phyloP scores from a whole-genome alignment of 164 flowering plant genomes.

The Vitis labrusca region DNA sequence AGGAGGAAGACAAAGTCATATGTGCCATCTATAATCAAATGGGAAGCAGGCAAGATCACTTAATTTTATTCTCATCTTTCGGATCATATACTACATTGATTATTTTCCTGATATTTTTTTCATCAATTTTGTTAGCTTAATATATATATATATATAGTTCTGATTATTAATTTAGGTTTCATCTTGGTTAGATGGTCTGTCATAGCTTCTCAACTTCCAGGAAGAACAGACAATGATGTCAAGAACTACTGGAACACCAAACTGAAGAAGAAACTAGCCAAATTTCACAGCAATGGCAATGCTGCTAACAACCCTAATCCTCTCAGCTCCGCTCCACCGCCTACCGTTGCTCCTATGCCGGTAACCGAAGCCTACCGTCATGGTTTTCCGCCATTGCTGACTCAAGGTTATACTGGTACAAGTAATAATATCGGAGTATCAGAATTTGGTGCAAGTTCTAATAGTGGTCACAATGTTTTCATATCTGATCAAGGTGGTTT shows the following conservation, averaged over 20 bases:
- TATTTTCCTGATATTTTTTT: background rate
- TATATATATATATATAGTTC: background rate
- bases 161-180: background rate
- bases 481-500: slow-evolving; percentile 10
- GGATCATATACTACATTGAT: background rate
- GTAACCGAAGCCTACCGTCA: background rate
- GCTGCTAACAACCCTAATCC: background rate
- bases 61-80: background rate
- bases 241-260: slow-evolving; percentile 51
- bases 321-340: background rate
- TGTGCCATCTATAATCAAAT: slow-evolving; percentile 28
- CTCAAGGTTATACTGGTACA: background rate
- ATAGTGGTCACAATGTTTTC: slow-evolving; percentile 3
- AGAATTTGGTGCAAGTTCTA: slow-evolving; percentile 4
- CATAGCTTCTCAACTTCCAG: slow-evolving; percentile 38
- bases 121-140: no score
- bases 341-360: background rate
- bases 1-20: slow-evolving; percentile 36
- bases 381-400: background rate
- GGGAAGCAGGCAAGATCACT: slow-evolving; percentile 36
- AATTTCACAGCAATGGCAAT: slow-evolving; percentile 1
- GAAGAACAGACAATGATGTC: slow-evolving; percentile 43
- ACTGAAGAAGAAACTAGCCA: slow-evolving; percentile 32
- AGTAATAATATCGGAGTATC: background rate
- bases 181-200: slow-evolving; percentile 35